Evolutionary conservation across 2,329 filamentous ascomycete genomes (phyloP), one percentile per base, ranked within the genome.

Genomic region (Stagonosporopsis vannaccii): DNA sequence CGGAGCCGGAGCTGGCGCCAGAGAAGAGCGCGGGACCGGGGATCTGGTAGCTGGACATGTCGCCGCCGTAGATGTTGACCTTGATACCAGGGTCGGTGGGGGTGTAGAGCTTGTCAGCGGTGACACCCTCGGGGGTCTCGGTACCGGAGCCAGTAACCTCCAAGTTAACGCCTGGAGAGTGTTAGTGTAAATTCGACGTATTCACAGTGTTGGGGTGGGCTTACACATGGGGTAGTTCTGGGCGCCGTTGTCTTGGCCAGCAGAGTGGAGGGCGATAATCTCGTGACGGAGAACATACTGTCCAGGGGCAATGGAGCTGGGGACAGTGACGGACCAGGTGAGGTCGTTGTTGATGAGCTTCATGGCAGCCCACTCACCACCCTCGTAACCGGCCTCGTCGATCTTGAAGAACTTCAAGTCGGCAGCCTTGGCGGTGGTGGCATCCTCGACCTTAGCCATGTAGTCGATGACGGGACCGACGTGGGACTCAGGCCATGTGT

Each of bases 401-500:
- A 89, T 87, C 81, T 90, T 90, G 81, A 87, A 85, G 74, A 83
- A 89, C 61, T 83, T 73, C 26, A 88, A 79, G 5, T 75, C 68
- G 2, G 72, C 75, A 73, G 85, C 84, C 72, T 84, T 81, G 52
- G 82, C 84, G 0, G 72, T 71, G 33, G 81, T 77, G 72, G 84
- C 88, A 71, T 86, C 81, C 20, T 82, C 84, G 12, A 63, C 62
- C 64, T 80, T 80, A 51, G 87, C 87, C 15, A 89, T 76, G 77
- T 89, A 89, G 71, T 83, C 83, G 60, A 89, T 80, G 64, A 89
- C 82, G 8, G 87, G 86, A 2, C 85, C 85, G 61, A 87, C 80
- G 77, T 90, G 85, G 51, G 80, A 82, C 9, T 82, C 78, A n/a
- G 87, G 87, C 88, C 88, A 90, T 15, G 78, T 77, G 55, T 80